These are phyloP conservation scores for Xylaria digitata DNA, from an alignment of 2,329 filamentous ascomycete species.

Conservation along the genomic window DNA sequence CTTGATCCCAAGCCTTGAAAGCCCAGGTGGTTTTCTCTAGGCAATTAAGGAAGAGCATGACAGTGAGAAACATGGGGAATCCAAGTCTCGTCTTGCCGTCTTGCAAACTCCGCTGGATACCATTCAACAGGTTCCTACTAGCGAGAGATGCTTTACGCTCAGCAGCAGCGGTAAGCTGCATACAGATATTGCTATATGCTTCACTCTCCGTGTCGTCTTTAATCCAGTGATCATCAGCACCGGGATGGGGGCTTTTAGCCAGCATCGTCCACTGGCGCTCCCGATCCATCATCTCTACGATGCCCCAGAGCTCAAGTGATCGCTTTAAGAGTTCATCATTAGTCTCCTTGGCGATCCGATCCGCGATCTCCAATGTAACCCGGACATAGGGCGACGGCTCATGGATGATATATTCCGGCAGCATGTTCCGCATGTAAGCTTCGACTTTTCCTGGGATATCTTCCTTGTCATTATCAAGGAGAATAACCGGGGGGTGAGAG, in stretches of 20 bases:
- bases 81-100: conserved; percentile 70
- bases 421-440: conserved; percentile 68
- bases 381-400: conserved; percentile 71
- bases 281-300: conserved; percentile 73
- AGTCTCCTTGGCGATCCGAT: conserved; percentile 58
- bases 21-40: conserved; percentile 76
- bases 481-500: conserved; percentile 53
- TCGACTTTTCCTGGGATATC: conserved; percentile 70
- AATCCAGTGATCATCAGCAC: conserved; percentile 58
- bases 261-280: conserved; percentile 71
- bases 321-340: conserved; percentile 66
- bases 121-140: conserved; percentile 67
- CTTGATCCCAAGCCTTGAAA: conserved; percentile 75
- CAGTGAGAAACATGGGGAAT: conserved; percentile 71
- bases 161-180: conserved; percentile 72
- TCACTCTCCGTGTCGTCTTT: conserved; percentile 66
- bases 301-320: conserved; percentile 72
- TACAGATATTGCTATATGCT: conserved; percentile 70
- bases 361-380: conserved; percentile 65
- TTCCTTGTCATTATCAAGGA: conserved; percentile 71
- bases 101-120: conserved; percentile 70
- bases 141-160: conserved; percentile 72
- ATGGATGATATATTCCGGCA: conserved; percentile 67
- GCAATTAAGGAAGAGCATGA: conserved; percentile 72
- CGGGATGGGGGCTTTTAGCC: conserved; percentile 58